Conservation (phyloP, 73 alveolate genomes). For the Breviolum minutum region DNA sequence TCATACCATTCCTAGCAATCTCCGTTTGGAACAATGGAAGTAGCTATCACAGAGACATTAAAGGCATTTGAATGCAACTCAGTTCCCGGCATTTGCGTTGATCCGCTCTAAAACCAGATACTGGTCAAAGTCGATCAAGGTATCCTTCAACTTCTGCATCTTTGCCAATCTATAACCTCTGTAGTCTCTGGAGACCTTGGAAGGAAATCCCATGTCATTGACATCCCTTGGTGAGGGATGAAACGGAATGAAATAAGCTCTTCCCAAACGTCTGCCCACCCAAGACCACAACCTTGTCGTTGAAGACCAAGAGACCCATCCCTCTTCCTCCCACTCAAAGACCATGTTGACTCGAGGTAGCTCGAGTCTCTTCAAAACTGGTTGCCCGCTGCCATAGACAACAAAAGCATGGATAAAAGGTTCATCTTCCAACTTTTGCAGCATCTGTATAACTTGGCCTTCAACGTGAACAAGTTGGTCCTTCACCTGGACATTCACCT, state of each 20-base stretch:
- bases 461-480: neutral
- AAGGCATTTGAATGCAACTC: neutral
- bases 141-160: neutral
- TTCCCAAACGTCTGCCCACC: too few relatives aligned
- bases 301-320: too few relatives aligned
- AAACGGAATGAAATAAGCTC: too few relatives aligned
- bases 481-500: neutral
- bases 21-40: too few relatives aligned
- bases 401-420: too few relatives aligned
- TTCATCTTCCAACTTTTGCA: too few relatives aligned
- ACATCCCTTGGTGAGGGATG: too few relatives aligned
- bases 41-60: too few relatives aligned
- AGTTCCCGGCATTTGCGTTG: neutral
- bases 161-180: conserved; percentile 8
- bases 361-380: neutral
- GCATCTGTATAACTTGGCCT: too few relatives aligned
- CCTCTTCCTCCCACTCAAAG: neutral
- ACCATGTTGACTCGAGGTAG: conserved; percentile 18
- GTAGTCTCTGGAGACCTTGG: conserved; percentile 4
- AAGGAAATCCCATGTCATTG: too few relatives aligned
- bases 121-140: neutral
- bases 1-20: too few relatives aligned
- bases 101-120: conserved; percentile 18
- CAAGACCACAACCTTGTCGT: too few relatives aligned
- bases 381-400: neutral